Evolutionary conservation across 164 flowering plant species (phyloP).

Genomic region (Tetrastigma voinierianum): DNA sequence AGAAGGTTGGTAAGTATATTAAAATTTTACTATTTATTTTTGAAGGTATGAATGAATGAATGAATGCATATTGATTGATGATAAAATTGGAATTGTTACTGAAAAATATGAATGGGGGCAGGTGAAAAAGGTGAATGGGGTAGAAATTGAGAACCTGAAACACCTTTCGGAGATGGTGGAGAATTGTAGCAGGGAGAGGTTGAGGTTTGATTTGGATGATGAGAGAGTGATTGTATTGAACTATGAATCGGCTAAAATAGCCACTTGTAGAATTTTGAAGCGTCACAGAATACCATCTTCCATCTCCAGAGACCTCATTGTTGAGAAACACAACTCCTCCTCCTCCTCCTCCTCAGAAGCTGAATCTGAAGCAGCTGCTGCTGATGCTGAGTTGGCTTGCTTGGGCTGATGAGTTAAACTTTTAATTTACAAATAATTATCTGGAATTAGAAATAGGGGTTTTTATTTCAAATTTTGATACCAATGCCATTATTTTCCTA

Average conservation of each 20-base stretch:
- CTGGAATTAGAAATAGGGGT: no score
- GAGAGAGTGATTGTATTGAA: constrained; percentile 77
- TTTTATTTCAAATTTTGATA: no score
- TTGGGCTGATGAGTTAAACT: no score
- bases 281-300: constrained; percentile 88
- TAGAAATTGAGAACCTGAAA: constrained; percentile 70
- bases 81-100: not conserved
- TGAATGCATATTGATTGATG: no score
- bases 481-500: no score
- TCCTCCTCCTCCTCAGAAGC: no score
- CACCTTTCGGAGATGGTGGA: constrained; percentile 75
- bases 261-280: constrained; percentile 73
- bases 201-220: constrained; percentile 90
- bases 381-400: constrained; percentile 14
- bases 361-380: constrained; percentile 20
- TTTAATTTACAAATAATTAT: no score
- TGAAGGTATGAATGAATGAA: no score
- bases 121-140: constrained; percentile 78
- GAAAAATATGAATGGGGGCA: constrained; percentile 15
- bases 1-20: no score
- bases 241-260: constrained; percentile 56
- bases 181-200: constrained; percentile 43
- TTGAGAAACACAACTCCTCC: constrained; percentile 22
- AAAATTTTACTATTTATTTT: no score
- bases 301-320: constrained; percentile 61